phyloP scores from a whole-genome alignment of 768 basidiomycete genomes.

The Cyclocybe cylindracea region DNA sequence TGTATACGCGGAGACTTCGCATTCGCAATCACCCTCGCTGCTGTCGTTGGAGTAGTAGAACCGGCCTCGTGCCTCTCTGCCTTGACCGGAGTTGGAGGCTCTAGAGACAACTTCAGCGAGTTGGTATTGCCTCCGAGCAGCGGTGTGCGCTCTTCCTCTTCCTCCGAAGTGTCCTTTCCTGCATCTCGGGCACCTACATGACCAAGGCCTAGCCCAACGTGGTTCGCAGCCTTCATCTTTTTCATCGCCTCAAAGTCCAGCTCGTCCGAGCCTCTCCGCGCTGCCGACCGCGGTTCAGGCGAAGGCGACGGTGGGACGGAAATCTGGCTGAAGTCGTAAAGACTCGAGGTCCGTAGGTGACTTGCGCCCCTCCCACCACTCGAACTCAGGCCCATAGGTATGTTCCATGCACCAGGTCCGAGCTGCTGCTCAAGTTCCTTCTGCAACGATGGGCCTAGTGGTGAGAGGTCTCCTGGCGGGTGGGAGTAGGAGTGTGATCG shows the following conservation, averaged over 20 bases:
- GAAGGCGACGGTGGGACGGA: constrained; percentile 44
- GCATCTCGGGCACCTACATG: no score
- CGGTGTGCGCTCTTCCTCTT: neutral
- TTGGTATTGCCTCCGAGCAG: constrained; percentile 7
- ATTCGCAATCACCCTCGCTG: constrained; percentile 4
- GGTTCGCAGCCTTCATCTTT: neutral
- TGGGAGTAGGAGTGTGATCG: no score
- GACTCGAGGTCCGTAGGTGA: constrained; percentile 55
- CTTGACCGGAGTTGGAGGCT: constrained; percentile 43
- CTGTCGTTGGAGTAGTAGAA: neutral
- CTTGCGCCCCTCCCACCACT: no score
- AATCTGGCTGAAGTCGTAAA: constrained; percentile 51
- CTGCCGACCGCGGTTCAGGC: constrained; percentile 15
- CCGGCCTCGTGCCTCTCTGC: constrained; percentile 2
- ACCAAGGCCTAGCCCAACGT: no score
- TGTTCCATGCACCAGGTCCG: constrained; percentile 40
- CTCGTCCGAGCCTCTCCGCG: constrained; percentile 3
- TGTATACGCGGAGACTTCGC: constrained; percentile 33
- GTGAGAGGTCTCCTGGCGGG: constrained; percentile 11
- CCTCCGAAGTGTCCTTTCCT: neutral
- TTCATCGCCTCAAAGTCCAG: constrained; percentile 6
- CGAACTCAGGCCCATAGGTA: no score
- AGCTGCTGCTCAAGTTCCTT: constrained; percentile 61
- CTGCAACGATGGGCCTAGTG: constrained; percentile 42
- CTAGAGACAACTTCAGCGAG: constrained; percentile 38